Evolutionary conservation across 2,329 filamentous ascomycete species (phyloP), one percentile per base, ranked within the genome.

Genomic region (Clarireedia paspali): DNA sequence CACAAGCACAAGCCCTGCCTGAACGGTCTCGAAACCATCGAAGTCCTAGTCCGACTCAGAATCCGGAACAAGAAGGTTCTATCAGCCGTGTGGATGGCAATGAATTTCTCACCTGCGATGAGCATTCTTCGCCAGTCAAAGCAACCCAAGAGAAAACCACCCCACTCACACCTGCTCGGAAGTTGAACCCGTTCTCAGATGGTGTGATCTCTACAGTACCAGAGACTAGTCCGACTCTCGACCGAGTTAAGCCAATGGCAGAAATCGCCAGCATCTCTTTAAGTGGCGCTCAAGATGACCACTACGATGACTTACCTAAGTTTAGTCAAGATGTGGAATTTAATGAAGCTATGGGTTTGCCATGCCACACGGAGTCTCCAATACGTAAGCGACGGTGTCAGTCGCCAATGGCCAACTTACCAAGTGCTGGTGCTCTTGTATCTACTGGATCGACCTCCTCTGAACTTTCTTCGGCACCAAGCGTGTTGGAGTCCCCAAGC

Each of bases 221-320:
- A n/a, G 68, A 69, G 48, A 68, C 67, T 4, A 68, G 66, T 47
- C 68, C 67, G n/a, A 45, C 57, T 5, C 56, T 56, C 20, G 50
- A 57, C 20, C 53, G 53, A n/a, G 40, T 55, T 20, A 50, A 64
- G 4, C 61, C 63, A 2, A 64, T 69, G 58, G 57, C 58, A 7
- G 64, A 68, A 17, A 63, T 68, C 27, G 64, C 63, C 24, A 57
- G 55, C 23, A 46, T 67, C 4, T 67, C 65, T 4, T 64, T 64
- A 44, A 46, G 47, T 3, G 50, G 38, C 5, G 56, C 58, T 9
- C 53, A 58, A 9, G 56, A 62, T 34, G 55, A 60, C 15, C 58
- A 60, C 4, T 49, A 62, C 34, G 48, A 59, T 24, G 56, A 64
- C 26, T 50, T 63, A 7, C 64, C 64, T 26, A 64, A 63, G 3